A percentile compares a stretch with the other conserved stretches of the same genome.
Conservation (phyloP, 352 stramenopile species). For the Elongisporangium anandrum region DNA sequence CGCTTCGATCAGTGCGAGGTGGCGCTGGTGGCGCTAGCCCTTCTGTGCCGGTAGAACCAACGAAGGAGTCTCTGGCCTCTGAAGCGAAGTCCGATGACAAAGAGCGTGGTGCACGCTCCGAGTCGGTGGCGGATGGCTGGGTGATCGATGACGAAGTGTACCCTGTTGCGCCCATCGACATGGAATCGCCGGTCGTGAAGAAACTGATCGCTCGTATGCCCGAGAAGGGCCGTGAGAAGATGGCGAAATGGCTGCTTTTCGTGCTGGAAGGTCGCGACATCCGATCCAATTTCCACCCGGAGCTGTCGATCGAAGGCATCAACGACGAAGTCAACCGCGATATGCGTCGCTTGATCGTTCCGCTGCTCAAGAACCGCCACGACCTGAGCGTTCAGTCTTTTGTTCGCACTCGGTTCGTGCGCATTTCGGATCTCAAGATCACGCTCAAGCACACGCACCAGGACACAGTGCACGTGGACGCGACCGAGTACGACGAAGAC, state of each 20-base stretch:
- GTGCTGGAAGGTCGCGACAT: constrained; percentile 70
- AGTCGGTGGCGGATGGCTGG: constrained; percentile 28
- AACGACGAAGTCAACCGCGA: constrained; percentile 57
- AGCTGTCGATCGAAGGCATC: constrained; percentile 66
- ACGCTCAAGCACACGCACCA: constrained; percentile 53
- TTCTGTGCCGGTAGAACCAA: neutral
- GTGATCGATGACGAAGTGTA: constrained; percentile 62
- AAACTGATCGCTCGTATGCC: constrained; percentile 62
- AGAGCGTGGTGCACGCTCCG: neutral
- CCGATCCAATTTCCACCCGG: constrained; percentile 62
- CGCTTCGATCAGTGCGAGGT: constrained; percentile 54
- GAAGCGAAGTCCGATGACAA: neutral
- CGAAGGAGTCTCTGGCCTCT: neutral
- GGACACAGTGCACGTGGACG: constrained; percentile 54
- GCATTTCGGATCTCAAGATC: constrained; percentile 64
- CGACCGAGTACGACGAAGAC: constrained; percentile 3
- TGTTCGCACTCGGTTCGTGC: constrained; percentile 57
- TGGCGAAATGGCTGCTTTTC: constrained; percentile 70
- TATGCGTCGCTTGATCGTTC: constrained; percentile 67
- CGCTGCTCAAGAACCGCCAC: constrained; percentile 61
- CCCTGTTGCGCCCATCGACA: constrained; percentile 58
- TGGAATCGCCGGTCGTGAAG: constrained; percentile 75
- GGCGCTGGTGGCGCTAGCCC: constrained; percentile 18
- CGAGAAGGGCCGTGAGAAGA: constrained; percentile 54
- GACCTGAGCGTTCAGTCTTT: constrained; percentile 66